A percentile compares a stretch with the other conserved stretches of the same genome.
Conservation (phyloP, 495 filamentous ascomycete species). For the Hapsidospora chrysogenum region DNA sequence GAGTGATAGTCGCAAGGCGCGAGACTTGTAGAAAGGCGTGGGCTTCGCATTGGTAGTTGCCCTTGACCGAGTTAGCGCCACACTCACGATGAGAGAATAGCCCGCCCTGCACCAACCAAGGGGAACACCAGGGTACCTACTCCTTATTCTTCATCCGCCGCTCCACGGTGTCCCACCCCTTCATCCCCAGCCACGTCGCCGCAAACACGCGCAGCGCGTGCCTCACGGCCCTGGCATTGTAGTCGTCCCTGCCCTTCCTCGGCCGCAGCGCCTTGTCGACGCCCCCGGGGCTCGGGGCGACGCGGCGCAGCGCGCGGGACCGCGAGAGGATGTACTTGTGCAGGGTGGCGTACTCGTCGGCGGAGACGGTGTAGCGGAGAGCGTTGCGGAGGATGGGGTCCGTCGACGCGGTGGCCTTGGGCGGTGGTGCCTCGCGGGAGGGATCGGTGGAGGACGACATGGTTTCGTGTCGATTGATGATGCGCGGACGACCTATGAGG, state of each 20-base stretch:
- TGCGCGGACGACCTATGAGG: neutral
- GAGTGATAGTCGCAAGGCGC: slow-evolving; percentile 60
- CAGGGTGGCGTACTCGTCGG: slow-evolving; percentile 67
- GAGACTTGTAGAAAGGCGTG: slow-evolving; percentile 43
- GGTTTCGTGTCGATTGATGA: neutral
- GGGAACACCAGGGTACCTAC: too few relatives aligned
- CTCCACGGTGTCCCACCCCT: slow-evolving; percentile 45
- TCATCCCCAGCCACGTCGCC: slow-evolving; percentile 49
- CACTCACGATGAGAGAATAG: too few relatives aligned
- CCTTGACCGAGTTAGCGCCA: too few relatives aligned
- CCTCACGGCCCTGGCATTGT: slow-evolving; percentile 65
- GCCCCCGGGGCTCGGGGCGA: slow-evolving; percentile 35
- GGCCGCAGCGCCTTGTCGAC: slow-evolving; percentile 29
- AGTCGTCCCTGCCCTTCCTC: slow-evolving; percentile 35
- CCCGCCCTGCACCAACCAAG: too few relatives aligned
- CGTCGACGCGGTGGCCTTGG: slow-evolving; percentile 21
- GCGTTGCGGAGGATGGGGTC: slow-evolving; percentile 60
- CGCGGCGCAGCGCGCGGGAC: slow-evolving; percentile 39
- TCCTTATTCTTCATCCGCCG: too few relatives aligned
- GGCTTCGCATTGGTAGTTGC: slow-evolving; percentile 14
- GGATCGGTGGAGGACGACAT: neutral
- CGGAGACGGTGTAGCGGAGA: slow-evolving; percentile 67
- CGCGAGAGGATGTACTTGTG: slow-evolving; percentile 63
- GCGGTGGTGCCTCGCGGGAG: too few relatives aligned
- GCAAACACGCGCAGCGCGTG: slow-evolving; percentile 62